Base-by-base conservation (phyloP, 1,284 basidiomycete species). In the Rhodotorula sp. region DNA sequence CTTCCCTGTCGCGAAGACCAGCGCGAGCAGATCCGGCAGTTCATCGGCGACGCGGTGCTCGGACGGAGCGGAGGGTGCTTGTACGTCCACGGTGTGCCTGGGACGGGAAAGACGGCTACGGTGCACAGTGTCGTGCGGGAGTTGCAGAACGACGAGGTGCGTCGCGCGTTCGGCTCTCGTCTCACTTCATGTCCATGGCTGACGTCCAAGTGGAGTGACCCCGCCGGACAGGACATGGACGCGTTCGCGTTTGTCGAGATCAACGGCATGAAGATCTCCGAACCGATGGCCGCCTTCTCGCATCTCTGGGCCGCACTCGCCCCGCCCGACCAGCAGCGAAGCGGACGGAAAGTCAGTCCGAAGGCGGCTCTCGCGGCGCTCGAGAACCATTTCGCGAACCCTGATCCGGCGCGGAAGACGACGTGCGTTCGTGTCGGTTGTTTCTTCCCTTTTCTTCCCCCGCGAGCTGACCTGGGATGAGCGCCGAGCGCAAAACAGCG, bases 231-330 rank as follows among this genome's bases (percentile, higher is more conserved):
- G 89, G 93, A 97, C 84, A 87, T 88, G 28, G 89, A 90, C 68
- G 91, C 92, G 0, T 99, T 99, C 81, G 92, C 89, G 0, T 99
- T 96, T 76, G 92, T 98, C 69, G 96, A 99, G 80, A 97, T 99
- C 78, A 99, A 99, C 78, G 96, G 96, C 0, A 87, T 99, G 73
- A 90, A 89, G 77, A 89, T 97, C 55, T 90, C 92, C 0, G 91
- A 94, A 64, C 92, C 94, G 4, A 84, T 87, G 30, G 89, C 91
- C 8, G 92, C 94, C 2, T 97, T 96, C 77, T 87, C 85, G 54
- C 84, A 93, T 0, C 85, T 97, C 5, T 97, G 93, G 94, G 91
- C 94, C 78, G 87, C 87, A 3, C 85, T 96, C 31, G 65, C 70
- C 11, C 64, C 65, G 22, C 6, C 58, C 26, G 20, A 20, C 37